Evolutionary conservation across 495 filamentous ascomycete species (phyloP).

Genomic region (Penicillium atrosanguineum): DNA sequence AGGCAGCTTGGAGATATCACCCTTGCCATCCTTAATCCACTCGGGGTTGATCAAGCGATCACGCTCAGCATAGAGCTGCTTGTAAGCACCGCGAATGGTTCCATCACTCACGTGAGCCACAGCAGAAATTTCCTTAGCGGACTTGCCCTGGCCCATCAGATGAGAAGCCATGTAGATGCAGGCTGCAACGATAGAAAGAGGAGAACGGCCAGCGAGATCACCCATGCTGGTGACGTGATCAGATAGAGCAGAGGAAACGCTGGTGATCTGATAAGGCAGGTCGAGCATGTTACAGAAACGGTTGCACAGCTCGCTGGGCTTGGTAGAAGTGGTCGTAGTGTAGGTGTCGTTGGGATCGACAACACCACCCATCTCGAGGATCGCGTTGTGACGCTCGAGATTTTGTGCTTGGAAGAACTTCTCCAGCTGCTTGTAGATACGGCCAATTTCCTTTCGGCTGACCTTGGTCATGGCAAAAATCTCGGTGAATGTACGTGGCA

Average conservation of each 20-base stretch:
- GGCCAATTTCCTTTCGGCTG: conserved; percentile 92
- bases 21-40: conserved; percentile 69
- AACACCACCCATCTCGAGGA: conserved; percentile 46
- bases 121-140: conserved; percentile 76
- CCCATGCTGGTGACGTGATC: conserved; percentile 68
- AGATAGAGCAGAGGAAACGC: conserved; percentile 70
- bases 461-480: conserved; percentile 91
- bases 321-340: conserved; percentile 73
- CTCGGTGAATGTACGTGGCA: conserved; percentile 87
- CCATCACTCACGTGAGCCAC: conserved; percentile 90
- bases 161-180: conserved; percentile 94
- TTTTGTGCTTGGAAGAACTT: conserved; percentile 71
- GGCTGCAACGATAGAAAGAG: conserved; percentile 88
- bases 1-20: conserved; percentile 67
- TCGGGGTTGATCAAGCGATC: conserved; percentile 72
- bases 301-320: conserved; percentile 78
- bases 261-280: conserved; percentile 63
- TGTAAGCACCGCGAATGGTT: conserved; percentile 93
- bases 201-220: conserved; percentile 86
- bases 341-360: conserved; percentile 57
- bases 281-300: conserved; percentile 84
- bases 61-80: conserved; percentile 70
- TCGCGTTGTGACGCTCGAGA: conserved; percentile 49
- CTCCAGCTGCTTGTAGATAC: conserved; percentile 90
- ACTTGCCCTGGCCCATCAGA: conserved; percentile 73